Evolutionary conservation across 768 basidiomycete species (phyloP).

Genomic region (Mycena polygramma): DNA sequence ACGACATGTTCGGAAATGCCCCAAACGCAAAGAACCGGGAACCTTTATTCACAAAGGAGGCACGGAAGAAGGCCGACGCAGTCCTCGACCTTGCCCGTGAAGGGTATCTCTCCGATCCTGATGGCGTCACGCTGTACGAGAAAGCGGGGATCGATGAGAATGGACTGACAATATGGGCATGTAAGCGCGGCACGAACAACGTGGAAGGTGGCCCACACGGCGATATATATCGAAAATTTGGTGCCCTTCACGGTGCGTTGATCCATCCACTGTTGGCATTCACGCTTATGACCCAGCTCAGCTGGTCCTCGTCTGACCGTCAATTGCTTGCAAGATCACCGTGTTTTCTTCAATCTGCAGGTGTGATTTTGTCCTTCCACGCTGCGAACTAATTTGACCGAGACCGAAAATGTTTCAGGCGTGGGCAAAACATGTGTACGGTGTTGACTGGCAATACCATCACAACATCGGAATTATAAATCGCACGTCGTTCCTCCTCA

Average conservation of each 20-base stretch:
- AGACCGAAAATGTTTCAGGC: conserved; percentile 16
- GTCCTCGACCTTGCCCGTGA: conserved; percentile 39
- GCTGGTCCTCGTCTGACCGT: conserved; percentile 41
- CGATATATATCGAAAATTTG: conserved; percentile 35
- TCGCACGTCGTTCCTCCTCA: conserved; percentile 8
- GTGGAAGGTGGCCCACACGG: conserved; percentile 45
- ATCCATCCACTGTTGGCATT: too few relatives aligned
- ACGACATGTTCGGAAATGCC: conserved; percentile 36
- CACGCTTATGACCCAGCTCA: not conserved
- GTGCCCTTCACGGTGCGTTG: conserved; percentile 16
- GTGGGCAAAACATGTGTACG: conserved; percentile 33
- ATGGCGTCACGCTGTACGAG: conserved; percentile 37
- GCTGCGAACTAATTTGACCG: not conserved
- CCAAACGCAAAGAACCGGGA: conserved; percentile 38
- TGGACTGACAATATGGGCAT: conserved; percentile 39
- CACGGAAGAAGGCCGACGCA: conserved; percentile 37
- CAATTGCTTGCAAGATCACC: conserved; percentile 43
- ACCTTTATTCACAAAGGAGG: conserved; percentile 32
- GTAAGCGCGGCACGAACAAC: conserved; percentile 41
- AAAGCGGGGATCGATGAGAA: conserved; percentile 36
- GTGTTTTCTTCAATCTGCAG: conserved; percentile 42
- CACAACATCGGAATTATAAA: conserved; percentile 33
- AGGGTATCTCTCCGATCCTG: conserved; percentile 38
- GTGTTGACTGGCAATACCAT: conserved; percentile 38
- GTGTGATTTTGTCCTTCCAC: not conserved